These are phyloP conservation scores for Solanum virginianum DNA, from an alignment of 257 asterid species.

Conservation along the genomic window DNA sequence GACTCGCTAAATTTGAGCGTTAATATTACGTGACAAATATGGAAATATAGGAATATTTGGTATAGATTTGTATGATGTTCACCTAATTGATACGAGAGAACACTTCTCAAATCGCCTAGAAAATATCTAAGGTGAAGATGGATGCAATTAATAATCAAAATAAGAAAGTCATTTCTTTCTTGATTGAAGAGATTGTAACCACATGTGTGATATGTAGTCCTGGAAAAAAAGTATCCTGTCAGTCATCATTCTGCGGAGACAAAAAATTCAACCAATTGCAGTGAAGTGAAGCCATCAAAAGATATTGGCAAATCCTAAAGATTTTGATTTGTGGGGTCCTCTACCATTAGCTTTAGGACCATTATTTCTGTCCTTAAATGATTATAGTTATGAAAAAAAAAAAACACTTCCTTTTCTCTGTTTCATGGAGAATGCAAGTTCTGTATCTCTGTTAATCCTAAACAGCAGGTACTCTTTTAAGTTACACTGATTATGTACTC, in stretches of 20 bases:
- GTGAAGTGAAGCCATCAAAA: background rate
- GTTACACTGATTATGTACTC: background rate
- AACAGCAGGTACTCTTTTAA: background rate
- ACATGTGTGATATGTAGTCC: background rate
- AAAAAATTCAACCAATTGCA: background rate
- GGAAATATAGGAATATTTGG: too few relatives aligned
- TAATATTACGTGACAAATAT: too few relatives aligned
- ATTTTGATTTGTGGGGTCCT: constrained; percentile 3
- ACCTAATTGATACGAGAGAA: background rate
- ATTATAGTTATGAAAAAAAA: background rate
- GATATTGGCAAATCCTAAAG: constrained; percentile 1
- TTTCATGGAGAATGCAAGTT: background rate
- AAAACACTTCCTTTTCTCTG: background rate
- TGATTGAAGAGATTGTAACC: background rate
- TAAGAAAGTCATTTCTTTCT: background rate
- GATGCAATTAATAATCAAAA: background rate
- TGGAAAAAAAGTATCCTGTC: background rate
- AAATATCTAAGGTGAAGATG: background rate
- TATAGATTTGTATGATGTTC: background rate
- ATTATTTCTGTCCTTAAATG: background rate
- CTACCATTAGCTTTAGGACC: background rate
- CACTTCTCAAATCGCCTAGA: background rate
- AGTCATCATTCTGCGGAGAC: background rate
- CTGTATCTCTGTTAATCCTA: background rate
- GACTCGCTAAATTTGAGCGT: too few relatives aligned